Evolutionary conservation across 1,284 basidiomycete genomes (phyloP), one percentile per base, ranked within the genome.

Genomic region (Hortiboletus rubellus): DNA sequence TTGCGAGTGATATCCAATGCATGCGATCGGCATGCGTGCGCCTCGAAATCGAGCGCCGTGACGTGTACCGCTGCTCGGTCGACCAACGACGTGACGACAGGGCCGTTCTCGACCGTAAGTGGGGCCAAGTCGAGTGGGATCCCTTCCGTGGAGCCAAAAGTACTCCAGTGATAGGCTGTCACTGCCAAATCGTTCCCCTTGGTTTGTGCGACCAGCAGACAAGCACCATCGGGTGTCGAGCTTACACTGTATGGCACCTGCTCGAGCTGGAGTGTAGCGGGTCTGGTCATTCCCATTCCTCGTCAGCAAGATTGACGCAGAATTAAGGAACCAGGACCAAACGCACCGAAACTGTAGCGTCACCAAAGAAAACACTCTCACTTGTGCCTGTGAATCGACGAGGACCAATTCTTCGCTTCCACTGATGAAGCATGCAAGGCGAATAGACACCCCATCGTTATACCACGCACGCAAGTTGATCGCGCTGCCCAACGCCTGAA

Each of bases 221-320:
- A 84, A 8, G 82, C 74, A 1, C 81, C 82, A 57, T 85, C 84
- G 0, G 83, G 81, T 1, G 81, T 77, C 1, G 81, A 75, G 63
- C 55, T 47, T 2, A 71, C 60, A 31, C 63, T 47, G 33, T 38
- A 36, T 5, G 68, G 66, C 1, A 69, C 54, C 18, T 55, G 42
- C 2, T 53, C 42, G 8, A 67, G 63, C 2, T 63, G 50, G 3
- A 67, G 57, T 12, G 65, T 66, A 10, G 66, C 63, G 27, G 66
- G 68, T 14, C 66, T 67, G n/a, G 6, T 36, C 1, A 12, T 40
- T 9, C 8, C n/a, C 37, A 11, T 42, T 10, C 0, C 4, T 3
- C 36, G 27, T 65, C 37, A 67, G 47, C 1, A 3, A 52, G 7
- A n/a, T n/a, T n/a, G n/a, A n/a, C n/a, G n/a, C n/a, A 3, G 9